phyloP scores from a whole-genome alignment of 352 stramenopile species.

The Plasmopara muralis region DNA sequence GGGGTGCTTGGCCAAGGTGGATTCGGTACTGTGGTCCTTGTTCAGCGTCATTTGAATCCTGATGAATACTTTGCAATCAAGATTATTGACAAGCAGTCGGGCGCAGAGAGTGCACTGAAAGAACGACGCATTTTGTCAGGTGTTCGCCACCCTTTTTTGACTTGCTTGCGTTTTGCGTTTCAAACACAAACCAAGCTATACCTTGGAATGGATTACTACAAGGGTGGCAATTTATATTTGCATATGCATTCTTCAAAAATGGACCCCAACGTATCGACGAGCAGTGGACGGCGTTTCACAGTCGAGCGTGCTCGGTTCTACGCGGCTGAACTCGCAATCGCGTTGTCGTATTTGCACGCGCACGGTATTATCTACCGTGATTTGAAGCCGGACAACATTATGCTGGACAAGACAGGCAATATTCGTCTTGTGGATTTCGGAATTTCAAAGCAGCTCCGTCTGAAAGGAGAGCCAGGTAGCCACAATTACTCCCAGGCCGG shows the following conservation, averaged over 20 bases:
- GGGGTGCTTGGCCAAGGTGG: constrained; percentile 74
- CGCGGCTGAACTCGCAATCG: constrained; percentile 79
- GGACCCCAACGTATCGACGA: constrained; percentile 69
- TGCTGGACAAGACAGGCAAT: constrained; percentile 83
- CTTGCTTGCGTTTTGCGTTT: constrained; percentile 79
- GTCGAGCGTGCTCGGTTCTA: constrained; percentile 80
- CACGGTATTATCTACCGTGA: constrained; percentile 86
- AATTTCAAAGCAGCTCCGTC: constrained; percentile 79
- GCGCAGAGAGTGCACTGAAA: constrained; percentile 65
- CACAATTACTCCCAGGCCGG: constrained; percentile 57
- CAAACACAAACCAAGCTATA: constrained; percentile 81
- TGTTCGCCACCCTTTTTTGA: constrained; percentile 74
- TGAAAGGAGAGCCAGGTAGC: constrained; percentile 25
- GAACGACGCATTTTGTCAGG: constrained; percentile 71
- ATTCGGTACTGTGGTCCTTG: constrained; percentile 76
- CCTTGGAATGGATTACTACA: constrained; percentile 80
- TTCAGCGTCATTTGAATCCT: constrained; percentile 65
- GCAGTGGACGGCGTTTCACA: constrained; percentile 57
- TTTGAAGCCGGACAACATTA: constrained; percentile 86
- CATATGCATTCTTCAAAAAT: constrained; percentile 86
- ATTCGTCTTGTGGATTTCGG: constrained; percentile 88
- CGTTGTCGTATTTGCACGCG: constrained; percentile 80
- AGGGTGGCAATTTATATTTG: constrained; percentile 77
- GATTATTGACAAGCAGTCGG: constrained; percentile 82
- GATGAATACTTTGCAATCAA: constrained; percentile 85